Evolutionary conservation across 352 stramenopile species (phyloP), one percentile per base, ranked within the genome.

Genomic region (Achlya hypogyna): DNA sequence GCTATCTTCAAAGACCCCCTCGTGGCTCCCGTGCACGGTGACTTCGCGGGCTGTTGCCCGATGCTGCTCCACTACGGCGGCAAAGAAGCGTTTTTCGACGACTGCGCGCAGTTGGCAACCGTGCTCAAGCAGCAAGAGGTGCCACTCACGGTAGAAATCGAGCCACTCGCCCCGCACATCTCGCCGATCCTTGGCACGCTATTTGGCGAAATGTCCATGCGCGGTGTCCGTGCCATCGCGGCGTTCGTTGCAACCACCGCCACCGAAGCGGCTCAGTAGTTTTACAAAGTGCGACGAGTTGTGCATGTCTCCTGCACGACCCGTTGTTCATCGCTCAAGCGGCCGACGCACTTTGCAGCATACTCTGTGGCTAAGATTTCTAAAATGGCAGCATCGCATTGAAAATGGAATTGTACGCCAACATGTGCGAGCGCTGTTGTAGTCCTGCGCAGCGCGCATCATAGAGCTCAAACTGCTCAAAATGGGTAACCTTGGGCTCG

Each of bases 31-130:
- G 23, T 67, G 4, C n/a, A 42, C 25, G 60, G 60, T 9, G 60
- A 67, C 25, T 67, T 59, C 51, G 10, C 14, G 9, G 43, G 22
- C 27, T 28, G 4, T 29, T 54, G 60, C 14, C 60, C 60, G 12
- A 45, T 67, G 42, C 28, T 67, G 9, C n/a, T 67, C 4, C 60
- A 67, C 20, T 67, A 67, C 18, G 60, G 60, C 51, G 60, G 60
- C 20, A 67, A 67, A n/a, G 60, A 67, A 67, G 29, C 40, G 20
- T 67, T 67, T 38, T 18, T 10, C 18, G 43, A 58, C 34, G 60
- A 67, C 42, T 42, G 51, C 51, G 42, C 56, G 23, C 31, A 35
- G 10, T 31, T 67, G 4, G 60, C 14, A 28, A 34, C 12, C 12
- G 12, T 38, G 8, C 25, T 67, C 8, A 29, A 38, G 0, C 23